These are phyloP conservation scores for Ogataea pignaliae DNA, from an alignment of 805 yeast species.

Conservation along the genomic window DNA sequence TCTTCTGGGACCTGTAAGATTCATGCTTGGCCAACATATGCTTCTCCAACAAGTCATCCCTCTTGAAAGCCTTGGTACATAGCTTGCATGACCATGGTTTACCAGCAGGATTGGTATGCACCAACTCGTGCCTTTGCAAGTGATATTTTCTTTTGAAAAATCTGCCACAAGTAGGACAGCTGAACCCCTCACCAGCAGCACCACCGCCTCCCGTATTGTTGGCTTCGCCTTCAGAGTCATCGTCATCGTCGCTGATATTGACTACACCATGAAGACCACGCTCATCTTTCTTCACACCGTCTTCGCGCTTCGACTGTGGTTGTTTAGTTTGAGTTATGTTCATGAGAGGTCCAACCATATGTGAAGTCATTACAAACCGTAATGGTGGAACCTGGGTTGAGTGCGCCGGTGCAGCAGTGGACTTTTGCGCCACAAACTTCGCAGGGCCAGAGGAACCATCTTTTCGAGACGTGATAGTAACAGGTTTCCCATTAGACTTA, in stretches of 20 bases:
- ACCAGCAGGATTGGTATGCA: constrained; percentile 13
- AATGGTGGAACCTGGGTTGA: too few relatives aligned
- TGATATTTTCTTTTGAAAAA: constrained; percentile 19
- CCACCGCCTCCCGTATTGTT: constrained; percentile 2
- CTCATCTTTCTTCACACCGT: background rate
- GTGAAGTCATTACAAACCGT: too few relatives aligned
- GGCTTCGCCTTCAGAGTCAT: background rate
- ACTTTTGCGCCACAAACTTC: background rate
- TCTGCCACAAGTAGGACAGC: constrained; percentile 13
- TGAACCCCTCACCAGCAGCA: constrained; percentile 3
- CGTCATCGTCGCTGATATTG: background rate
- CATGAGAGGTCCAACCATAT: too few relatives aligned
- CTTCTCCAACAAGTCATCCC: constrained; percentile 16
- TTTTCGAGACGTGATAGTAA: background rate
- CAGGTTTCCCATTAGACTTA: background rate
- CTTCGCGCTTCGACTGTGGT: background rate
- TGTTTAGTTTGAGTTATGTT: too few relatives aligned
- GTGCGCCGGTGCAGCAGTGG: too few relatives aligned
- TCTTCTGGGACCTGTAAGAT: too few relatives aligned
- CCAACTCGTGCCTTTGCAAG: constrained; percentile 16
- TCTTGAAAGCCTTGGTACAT: constrained; percentile 15
- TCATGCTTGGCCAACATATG: constrained; percentile 5
- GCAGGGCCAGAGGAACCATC: background rate
- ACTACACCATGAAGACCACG: constrained; percentile 1
- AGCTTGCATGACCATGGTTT: constrained; percentile 14